Evolutionary conservation across 495 filamentous ascomycete species (phyloP).

Genomic region (Daldinia decipiens): DNA sequence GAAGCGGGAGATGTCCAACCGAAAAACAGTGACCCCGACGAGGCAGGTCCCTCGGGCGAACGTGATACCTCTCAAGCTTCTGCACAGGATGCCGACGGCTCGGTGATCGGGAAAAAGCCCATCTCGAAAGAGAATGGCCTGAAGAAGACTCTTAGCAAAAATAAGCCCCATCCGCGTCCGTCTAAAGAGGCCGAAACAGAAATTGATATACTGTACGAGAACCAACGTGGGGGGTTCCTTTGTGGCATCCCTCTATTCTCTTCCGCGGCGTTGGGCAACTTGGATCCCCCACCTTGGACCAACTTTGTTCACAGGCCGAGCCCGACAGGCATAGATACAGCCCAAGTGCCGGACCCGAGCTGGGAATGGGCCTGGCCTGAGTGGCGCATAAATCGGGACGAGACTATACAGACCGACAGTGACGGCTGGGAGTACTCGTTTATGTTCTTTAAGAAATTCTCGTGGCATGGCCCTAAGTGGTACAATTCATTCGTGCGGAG

Average conservation of each 20-base stretch:
- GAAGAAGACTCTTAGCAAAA: conserved; percentile 5
- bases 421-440: conserved; percentile 97
- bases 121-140: conserved; percentile 12
- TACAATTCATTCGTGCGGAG: conserved; percentile 92
- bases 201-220: conserved; percentile 94
- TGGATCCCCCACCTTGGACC: conserved; percentile 89
- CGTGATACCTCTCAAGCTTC: conserved; percentile 23
- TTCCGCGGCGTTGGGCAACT: conserved; percentile 80
- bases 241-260: conserved; percentile 93
- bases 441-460: conserved; percentile 76
- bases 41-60: conserved; percentile 31
- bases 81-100: conserved; percentile 3
- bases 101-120: conserved; percentile 18
- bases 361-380: conserved; percentile 97
- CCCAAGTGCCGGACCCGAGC: conserved; percentile 91
- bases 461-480: conserved; percentile 94
- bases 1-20: conserved; percentile 21
- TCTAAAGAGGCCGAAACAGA: conserved; percentile 59
- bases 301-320: conserved; percentile 76
- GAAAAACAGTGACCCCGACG: conserved; percentile 16
- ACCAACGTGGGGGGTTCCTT: conserved; percentile 83
- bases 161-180: conserved; percentile 12
- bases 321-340: conserved; percentile 86
- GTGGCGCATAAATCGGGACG: conserved; percentile 93
- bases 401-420: conserved; percentile 77